Conservation (phyloP, 1,284 basidiomycete species). For the Trichosporon inkin region DNA sequence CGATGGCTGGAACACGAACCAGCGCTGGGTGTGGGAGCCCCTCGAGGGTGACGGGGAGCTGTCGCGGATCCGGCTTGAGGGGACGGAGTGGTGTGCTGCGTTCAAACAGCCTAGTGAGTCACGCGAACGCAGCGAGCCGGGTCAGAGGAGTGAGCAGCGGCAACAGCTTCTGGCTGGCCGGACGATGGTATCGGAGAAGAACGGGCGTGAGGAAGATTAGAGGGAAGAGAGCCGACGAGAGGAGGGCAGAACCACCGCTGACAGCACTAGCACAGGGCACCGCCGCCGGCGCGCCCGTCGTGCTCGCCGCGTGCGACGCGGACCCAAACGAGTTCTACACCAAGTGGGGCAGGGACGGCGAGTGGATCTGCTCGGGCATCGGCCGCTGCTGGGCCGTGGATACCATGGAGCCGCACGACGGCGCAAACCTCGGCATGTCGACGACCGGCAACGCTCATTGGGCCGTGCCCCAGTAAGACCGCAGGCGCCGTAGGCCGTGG, state of each 20-base stretch:
- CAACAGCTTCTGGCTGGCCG: too few relatives aligned
- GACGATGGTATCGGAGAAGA: too few relatives aligned
- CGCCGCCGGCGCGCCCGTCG: neutral
- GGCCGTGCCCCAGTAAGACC: neutral
- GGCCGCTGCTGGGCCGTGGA: neutral
- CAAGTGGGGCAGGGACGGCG: slow-evolving; percentile 2
- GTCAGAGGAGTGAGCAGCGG: too few relatives aligned
- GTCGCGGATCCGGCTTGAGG: too few relatives aligned
- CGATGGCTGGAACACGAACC: neutral
- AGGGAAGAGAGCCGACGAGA: too few relatives aligned
- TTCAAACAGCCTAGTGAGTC: too few relatives aligned
- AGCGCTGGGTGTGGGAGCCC: neutral
- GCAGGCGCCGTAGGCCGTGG: too few relatives aligned
- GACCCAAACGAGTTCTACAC: neutral
- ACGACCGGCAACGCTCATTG: neutral
- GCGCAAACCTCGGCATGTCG: neutral
- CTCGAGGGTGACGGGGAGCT: too few relatives aligned
- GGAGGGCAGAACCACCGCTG: neutral
- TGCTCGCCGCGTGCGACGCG: neutral
- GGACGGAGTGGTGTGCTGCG: too few relatives aligned
- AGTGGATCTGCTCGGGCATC: neutral
- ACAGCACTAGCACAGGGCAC: neutral
- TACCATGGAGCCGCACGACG: neutral
- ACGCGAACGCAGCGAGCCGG: too few relatives aligned
- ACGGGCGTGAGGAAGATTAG: too few relatives aligned